A percentile compares a stretch with the other conserved stretches of the same genome.
Conservation (phyloP, 2,329 filamentous ascomycete species). For the Hyphodiscus sp. region DNA sequence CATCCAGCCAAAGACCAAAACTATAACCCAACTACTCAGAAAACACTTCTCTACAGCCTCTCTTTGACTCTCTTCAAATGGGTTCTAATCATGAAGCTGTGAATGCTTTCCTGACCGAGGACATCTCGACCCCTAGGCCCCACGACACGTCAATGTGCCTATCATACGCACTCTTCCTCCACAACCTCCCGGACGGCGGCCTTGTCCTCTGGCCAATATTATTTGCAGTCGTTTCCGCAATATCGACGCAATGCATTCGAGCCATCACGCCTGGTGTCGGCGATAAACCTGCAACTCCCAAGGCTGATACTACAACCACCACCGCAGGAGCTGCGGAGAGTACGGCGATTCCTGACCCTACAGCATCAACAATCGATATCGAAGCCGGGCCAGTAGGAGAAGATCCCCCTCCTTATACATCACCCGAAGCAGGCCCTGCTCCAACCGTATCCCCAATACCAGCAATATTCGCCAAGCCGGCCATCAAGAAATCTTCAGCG, state of each 20-base stretch:
- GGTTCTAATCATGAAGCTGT: too few species aligned
- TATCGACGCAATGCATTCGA: conserved; percentile 1
- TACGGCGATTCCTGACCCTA: background rate
- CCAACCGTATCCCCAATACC: background rate
- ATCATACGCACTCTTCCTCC: conserved; percentile 10
- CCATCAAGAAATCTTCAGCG: conserved; percentile 5
- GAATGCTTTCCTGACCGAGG: too few species aligned
- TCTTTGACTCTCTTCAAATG: too few species aligned
- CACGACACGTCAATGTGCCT: background rate
- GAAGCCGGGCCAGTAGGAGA: background rate
- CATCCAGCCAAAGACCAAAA: too few species aligned
- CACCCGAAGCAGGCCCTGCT: background rate
- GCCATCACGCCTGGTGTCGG: conserved; percentile 1
- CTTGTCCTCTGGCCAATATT: background rate
- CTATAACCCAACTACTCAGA: too few species aligned
- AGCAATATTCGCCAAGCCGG: background rate
- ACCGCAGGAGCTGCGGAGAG: background rate
- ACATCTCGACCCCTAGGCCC: background rate
- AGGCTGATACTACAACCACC: background rate
- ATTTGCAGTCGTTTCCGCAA: background rate
- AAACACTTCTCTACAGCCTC: too few species aligned
- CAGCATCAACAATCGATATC: background rate
- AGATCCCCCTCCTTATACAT: conserved; percentile 13
- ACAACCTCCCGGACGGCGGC: background rate
- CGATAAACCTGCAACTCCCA: background rate